Evolutionary conservation across 352 stramenopile species (phyloP).

Genomic region (Pythium aquatile): DNA sequence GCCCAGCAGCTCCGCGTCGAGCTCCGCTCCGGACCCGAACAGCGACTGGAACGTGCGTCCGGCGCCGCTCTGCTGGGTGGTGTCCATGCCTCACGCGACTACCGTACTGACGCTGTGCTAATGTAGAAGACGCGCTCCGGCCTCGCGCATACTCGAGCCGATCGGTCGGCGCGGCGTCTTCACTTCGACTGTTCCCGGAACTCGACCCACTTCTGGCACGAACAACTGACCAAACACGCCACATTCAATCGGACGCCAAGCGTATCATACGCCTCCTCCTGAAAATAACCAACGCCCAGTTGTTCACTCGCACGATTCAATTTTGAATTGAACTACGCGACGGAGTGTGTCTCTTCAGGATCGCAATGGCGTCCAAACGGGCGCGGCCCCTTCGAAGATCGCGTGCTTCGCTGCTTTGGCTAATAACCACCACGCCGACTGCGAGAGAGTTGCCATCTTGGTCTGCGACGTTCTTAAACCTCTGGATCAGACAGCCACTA

Average conservation of each 20-base stretch:
- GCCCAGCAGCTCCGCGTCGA: slow-evolving; percentile 1
- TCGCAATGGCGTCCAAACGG: slow-evolving; percentile 5
- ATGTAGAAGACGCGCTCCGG: background rate
- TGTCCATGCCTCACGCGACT: background rate
- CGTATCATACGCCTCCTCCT: background rate
- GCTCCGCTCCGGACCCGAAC: slow-evolving; percentile 35
- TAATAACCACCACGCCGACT: background rate
- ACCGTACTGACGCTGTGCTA: background rate
- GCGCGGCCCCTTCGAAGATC: slow-evolving; percentile 22
- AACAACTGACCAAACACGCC: background rate
- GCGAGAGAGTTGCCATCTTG: background rate
- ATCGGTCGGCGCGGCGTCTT: slow-evolving; percentile 7
- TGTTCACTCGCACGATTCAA: slow-evolving; percentile 25
- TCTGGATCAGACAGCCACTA: background rate
- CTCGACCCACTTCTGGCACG: slow-evolving; percentile 24
- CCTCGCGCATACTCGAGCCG: slow-evolving; percentile 22
- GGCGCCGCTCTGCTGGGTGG: slow-evolving; percentile 28
- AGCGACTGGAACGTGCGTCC: slow-evolving; percentile 76
- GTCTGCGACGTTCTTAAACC: background rate
- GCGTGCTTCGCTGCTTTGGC: background rate
- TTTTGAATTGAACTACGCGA: slow-evolving; percentile 22
- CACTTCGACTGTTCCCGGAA: slow-evolving; percentile 23
- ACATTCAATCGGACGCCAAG: slow-evolving; percentile 7
- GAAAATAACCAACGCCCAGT: slow-evolving; percentile 10
- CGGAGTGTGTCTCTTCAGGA: slow-evolving; percentile 7